A percentile compares a stretch with the other conserved stretches of the same genome.
These are phyloP conservation scores for Calonectria naviculata DNA, from an alignment of 2,329 filamentous ascomycete genomes.

Conservation along the genomic window DNA sequence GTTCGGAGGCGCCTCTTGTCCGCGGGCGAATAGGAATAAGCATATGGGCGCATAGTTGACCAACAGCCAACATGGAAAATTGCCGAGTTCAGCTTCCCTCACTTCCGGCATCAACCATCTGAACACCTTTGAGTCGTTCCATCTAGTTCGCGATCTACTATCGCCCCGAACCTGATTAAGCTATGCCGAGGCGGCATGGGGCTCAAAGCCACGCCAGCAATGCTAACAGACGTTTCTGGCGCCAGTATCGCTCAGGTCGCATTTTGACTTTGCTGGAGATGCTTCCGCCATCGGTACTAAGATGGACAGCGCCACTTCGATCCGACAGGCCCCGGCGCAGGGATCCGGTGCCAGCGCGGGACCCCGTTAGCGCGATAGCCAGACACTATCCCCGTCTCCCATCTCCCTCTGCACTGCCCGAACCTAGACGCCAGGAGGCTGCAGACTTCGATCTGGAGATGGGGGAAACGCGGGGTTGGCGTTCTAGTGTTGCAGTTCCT, in stretches of 20 bases:
- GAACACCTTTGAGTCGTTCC: too few species aligned
- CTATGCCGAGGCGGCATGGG: neutral
- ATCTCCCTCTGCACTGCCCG: neutral
- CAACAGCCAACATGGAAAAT: neutral
- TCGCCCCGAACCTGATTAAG: neutral
- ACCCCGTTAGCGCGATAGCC: neutral
- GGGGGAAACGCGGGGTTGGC: neutral
- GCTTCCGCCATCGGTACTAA: neutral
- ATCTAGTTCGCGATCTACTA: neutral
- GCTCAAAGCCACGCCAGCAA: neutral
- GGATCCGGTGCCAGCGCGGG: too few species aligned
- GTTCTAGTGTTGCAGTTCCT: neutral
- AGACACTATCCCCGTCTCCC: neutral
- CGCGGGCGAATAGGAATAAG: neutral
- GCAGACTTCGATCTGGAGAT: neutral
- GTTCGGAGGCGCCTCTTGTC: too few species aligned
- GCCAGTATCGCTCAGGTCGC: neutral
- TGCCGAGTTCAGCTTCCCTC: neutral
- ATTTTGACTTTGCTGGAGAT: neutral
- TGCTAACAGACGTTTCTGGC: neutral
- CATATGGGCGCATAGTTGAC: neutral
- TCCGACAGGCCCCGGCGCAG: neutral
- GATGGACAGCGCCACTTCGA: neutral
- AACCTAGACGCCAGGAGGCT: neutral
- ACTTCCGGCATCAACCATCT: neutral